These are phyloP conservation scores for Chytriomyces sp. DNA, from an alignment of 192 early-diverging fungal species.

Conservation along the genomic window DNA sequence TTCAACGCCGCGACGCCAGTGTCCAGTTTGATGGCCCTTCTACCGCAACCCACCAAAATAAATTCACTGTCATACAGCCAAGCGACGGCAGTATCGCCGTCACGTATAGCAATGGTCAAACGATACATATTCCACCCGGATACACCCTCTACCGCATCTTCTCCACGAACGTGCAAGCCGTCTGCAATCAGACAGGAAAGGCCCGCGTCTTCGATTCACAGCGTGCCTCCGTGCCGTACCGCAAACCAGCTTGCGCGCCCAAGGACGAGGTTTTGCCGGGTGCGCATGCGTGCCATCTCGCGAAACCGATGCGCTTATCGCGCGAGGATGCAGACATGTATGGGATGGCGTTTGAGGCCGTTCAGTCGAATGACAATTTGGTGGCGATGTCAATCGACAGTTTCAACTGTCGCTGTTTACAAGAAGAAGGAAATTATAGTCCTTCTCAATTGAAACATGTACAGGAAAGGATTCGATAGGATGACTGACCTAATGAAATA, in stretches of 20 bases:
- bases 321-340: background rate
- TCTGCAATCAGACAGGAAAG: background rate
- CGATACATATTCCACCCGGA: background rate
- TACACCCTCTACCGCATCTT: constrained; percentile 1
- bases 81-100: background rate
- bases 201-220: background rate
- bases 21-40: background rate
- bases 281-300: background rate
- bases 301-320: background rate
- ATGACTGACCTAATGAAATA: no score
- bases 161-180: constrained; percentile 7
- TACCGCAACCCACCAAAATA: background rate
- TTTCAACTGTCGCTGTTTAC: constrained; percentile 8
- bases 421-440: no score
- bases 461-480: no score
- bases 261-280: background rate
- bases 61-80: background rate
- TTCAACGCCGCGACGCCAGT: background rate
- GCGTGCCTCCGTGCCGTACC: background rate
- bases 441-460: no score
- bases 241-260: background rate
- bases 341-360: background rate
- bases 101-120: background rate
- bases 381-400: background rate
- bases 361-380: background rate